A percentile compares a stretch with the other conserved stretches of the same genome.
Evolutionary conservation across 495 filamentous ascomycete species (phyloP).

Genomic region (Schizothecium vesticola): DNA sequence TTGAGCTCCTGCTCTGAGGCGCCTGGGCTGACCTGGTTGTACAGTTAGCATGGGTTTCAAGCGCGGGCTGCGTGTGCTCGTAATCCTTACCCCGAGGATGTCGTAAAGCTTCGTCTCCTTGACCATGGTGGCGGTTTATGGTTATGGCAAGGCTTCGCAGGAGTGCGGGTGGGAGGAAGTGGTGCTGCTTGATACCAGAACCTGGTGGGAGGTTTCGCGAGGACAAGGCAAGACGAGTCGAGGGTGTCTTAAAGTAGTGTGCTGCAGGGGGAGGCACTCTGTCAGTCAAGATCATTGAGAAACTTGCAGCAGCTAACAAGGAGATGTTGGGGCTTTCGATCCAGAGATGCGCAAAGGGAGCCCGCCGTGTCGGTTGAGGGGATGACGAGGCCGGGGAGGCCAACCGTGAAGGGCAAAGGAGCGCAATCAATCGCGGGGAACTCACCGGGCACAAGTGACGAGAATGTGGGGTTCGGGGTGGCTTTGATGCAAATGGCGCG

Average conservation of each 20-base stretch:
- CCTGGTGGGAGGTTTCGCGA: neutral
- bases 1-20: constrained; percentile 76
- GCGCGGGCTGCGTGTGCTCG: constrained; percentile 10
- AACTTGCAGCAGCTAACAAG: neutral
- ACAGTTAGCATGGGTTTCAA: constrained; percentile 18
- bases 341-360: neutral
- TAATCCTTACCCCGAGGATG: constrained; percentile 67
- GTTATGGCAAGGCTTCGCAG: neutral
- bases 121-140: constrained; percentile 62
- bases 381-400: neutral
- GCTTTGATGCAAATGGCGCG: neutral
- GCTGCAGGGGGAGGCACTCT: neutral
- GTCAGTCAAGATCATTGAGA: neutral
- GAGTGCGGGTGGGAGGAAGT: neutral
- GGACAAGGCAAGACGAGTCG: neutral
- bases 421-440: neutral
- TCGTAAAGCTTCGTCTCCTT: constrained; percentile 90
- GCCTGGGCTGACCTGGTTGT: constrained; percentile 60
- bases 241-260: constrained; percentile 1
- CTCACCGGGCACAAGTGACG: neutral
- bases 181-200: neutral
- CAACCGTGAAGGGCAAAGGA: neutral
- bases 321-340: neutral
- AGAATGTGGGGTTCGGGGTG: neutral
- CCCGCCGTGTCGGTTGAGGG: neutral